Conservation (phyloP, 345 rosid species). For the Toxicodendron radicans region DNA sequence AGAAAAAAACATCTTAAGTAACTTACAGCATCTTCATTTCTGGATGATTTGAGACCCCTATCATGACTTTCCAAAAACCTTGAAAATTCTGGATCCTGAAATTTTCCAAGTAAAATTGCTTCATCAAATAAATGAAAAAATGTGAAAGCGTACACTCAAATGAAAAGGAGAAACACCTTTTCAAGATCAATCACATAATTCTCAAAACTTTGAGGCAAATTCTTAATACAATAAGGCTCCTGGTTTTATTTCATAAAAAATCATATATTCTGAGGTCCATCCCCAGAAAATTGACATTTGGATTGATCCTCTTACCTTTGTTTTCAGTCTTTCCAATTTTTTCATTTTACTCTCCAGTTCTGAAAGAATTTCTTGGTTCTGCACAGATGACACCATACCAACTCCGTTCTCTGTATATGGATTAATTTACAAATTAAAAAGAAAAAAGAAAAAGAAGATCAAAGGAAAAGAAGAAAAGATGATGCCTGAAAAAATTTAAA, state of each 20-base stretch:
- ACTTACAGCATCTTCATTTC: slow-evolving; percentile 61
- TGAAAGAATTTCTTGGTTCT: slow-evolving; percentile 42
- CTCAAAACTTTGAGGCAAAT: neutral
- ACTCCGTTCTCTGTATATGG: slow-evolving; percentile 35
- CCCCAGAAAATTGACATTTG: neutral
- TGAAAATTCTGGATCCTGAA: slow-evolving; percentile 58
- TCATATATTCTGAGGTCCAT: slow-evolving; percentile 1
- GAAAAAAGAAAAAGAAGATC: neutral
- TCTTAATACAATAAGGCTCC: neutral
- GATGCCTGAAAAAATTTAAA: neutral
- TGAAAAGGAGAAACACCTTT: neutral
- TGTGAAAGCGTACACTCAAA: neutral
- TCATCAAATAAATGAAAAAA: slow-evolving; percentile 1
- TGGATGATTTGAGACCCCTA: slow-evolving; percentile 29
- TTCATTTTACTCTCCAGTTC: slow-evolving; percentile 53
- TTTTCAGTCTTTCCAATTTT: slow-evolving; percentile 52
- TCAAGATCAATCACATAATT: neutral
- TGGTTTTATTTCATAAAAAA: neutral
- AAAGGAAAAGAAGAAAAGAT: neutral
- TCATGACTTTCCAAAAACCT: slow-evolving; percentile 54
- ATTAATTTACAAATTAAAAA: slow-evolving; percentile 10
- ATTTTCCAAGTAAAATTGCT: slow-evolving; percentile 8
- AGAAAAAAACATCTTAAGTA: slow-evolving; percentile 5
- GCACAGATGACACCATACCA: slow-evolving; percentile 32
- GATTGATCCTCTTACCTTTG: slow-evolving; percentile 46